Conservation (phyloP, 352 stramenopile species). For the Phytopythium aichiense region DNA sequence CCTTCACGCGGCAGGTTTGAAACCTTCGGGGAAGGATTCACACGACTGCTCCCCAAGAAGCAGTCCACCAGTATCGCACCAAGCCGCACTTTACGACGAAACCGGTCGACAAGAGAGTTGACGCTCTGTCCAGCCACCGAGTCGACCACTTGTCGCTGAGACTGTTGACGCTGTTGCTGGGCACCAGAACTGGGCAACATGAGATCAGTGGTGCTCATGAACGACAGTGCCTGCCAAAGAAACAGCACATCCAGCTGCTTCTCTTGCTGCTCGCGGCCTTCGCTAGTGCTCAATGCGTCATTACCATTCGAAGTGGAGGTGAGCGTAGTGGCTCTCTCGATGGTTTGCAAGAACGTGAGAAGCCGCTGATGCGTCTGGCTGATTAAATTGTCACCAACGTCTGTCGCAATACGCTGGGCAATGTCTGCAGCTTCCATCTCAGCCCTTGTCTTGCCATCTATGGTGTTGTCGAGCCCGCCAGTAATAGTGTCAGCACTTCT, state of each 20-base stretch:
- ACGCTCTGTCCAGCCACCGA: not conserved
- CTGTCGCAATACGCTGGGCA: conserved; percentile 1
- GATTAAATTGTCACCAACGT: conserved; percentile 12
- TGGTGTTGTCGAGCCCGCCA: not conserved
- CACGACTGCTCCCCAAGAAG: not conserved
- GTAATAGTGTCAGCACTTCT: not conserved
- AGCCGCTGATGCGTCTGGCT: conserved; percentile 25
- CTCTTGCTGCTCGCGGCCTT: not conserved
- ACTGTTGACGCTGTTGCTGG: not conserved
- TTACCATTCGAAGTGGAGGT: not conserved
- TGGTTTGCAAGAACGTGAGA: conserved; percentile 17
- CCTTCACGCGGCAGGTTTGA: not conserved
- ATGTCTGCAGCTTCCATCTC: not conserved
- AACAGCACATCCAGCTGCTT: not conserved
- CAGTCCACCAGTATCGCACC: conserved; percentile 1
- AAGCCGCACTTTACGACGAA: conserved; percentile 4
- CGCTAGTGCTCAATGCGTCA: not conserved
- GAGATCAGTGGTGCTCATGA: not conserved
- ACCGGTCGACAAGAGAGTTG: conserved; percentile 1
- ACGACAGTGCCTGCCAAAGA: not conserved
- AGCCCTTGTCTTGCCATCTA: not conserved
- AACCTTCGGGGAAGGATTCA: not conserved
- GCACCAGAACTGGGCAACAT: not conserved
- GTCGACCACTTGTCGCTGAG: not conserved
- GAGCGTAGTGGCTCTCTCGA: not conserved